These are phyloP conservation scores for Rhododendron ovatum DNA, from an alignment of 148 eudicot genomes.

Conservation along the genomic window DNA sequence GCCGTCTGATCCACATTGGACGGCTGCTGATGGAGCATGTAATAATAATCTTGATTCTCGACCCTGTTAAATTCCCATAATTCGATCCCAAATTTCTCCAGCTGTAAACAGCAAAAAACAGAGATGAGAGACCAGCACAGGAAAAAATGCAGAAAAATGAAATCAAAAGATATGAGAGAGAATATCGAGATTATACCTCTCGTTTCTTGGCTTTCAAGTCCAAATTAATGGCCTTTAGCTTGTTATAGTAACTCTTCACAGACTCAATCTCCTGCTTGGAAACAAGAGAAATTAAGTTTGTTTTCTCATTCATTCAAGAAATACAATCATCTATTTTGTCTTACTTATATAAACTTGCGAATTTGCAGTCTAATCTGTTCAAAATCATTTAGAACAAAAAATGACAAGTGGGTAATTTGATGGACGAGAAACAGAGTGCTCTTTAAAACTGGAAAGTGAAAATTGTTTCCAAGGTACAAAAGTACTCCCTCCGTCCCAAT, in stretches of 20 bases:
- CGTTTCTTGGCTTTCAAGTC: constrained; percentile 21
- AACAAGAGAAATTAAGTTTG: background rate
- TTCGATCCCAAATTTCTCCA: background rate
- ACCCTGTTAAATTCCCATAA: background rate
- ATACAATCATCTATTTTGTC: background rate
- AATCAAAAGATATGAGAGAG: background rate
- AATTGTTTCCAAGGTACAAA: background rate
- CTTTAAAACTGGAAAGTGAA: background rate
- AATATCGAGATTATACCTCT: constrained; percentile 13
- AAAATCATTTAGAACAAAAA: background rate
- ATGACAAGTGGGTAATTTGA: background rate
- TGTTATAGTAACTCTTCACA: constrained; percentile 19
- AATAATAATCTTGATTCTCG: background rate
- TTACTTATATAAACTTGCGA: background rate
- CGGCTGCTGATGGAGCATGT: background rate
- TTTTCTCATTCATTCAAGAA: background rate
- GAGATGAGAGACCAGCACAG: background rate
- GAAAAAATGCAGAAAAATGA: background rate
- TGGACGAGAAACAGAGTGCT: background rate
- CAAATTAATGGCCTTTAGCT: constrained; percentile 9
- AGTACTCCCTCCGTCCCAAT: background rate
- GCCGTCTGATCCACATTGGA: background rate
- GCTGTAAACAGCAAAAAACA: background rate
- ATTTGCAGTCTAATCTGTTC: background rate
- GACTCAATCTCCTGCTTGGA: constrained; percentile 24